Evolutionary conservation across 2,329 filamentous ascomycete genomes (phyloP).

Genomic region (Colletotrichum musicola): DNA sequence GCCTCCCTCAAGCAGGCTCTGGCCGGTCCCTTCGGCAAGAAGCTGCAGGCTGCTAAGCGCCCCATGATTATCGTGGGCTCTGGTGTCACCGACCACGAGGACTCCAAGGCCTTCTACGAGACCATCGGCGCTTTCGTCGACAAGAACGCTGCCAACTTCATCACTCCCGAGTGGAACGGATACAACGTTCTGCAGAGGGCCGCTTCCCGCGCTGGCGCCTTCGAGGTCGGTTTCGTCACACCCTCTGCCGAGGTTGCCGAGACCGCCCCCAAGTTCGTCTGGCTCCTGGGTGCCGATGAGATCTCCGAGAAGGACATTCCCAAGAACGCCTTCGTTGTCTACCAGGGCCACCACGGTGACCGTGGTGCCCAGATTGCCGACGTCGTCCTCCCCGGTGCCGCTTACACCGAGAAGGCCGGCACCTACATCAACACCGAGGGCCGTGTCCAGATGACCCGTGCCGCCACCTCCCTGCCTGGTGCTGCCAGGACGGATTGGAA

Average conservation of each 20-base stretch:
- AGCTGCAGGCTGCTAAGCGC: slow-evolving; percentile 85
- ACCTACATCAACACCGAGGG: slow-evolving; percentile 99
- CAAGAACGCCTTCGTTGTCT: slow-evolving; percentile 95
- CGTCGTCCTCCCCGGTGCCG: slow-evolving; percentile 91
- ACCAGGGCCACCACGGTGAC: slow-evolving; percentile 98
- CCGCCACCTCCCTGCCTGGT: slow-evolving; percentile 88
- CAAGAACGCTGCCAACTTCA: slow-evolving; percentile 91
- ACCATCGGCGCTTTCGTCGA: slow-evolving; percentile 90
- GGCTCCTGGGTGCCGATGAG: slow-evolving; percentile 96
- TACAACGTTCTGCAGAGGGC: slow-evolving; percentile 97
- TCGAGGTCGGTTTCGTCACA: slow-evolving; percentile 93
- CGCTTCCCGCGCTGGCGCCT: slow-evolving; percentile 92
- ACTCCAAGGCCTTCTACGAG: slow-evolving; percentile 95
- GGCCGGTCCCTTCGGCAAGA: slow-evolving; percentile 90
- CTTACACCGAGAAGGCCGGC: slow-evolving; percentile 96
- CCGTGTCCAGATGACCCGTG: slow-evolving; percentile 92
- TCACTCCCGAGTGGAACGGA: slow-evolving; percentile 92
- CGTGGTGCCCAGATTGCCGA: slow-evolving; percentile 92
- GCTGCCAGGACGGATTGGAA: slow-evolving; percentile 98
- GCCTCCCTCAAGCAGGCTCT: slow-evolving; percentile 87
- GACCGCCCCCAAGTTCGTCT: slow-evolving; percentile 93
- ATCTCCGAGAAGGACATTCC: slow-evolving; percentile 87
- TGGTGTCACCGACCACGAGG: slow-evolving; percentile 88
- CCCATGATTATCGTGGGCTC: slow-evolving; percentile 98
- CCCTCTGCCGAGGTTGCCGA: slow-evolving; percentile 85